These are phyloP conservation scores for Suillus subluteus DNA, from an alignment of 768 basidiomycete genomes.

Conservation along the genomic window DNA sequence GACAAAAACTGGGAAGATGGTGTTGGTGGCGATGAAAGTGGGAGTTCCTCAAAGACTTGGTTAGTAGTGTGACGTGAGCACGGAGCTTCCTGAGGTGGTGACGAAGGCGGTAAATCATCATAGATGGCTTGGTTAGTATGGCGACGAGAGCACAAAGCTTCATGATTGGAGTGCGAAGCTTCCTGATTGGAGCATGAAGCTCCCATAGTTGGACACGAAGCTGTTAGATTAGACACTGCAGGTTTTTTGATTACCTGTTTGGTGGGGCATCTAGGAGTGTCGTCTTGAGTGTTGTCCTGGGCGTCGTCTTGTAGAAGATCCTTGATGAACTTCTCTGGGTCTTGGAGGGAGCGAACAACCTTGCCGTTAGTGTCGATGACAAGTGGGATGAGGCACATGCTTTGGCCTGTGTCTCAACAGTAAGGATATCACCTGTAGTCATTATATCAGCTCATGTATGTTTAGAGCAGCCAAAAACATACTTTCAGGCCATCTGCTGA, in stretches of 20 bases:
- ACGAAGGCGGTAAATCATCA: no score
- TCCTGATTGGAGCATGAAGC: background rate
- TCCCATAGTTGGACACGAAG: background rate
- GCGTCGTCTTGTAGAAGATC: background rate
- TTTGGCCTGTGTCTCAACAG: background rate
- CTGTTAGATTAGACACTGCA: background rate
- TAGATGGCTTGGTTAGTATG: background rate
- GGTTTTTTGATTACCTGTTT: background rate
- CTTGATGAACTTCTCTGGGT: background rate
- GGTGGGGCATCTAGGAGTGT: background rate
- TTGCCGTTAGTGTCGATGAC: background rate
- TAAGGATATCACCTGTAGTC: background rate
- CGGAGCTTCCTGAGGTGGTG: no score
- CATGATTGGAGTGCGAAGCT: background rate
- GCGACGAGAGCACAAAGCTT: background rate
- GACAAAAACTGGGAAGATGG: background rate
- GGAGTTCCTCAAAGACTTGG: background rate
- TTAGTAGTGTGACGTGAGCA: no score
- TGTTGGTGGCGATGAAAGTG: background rate
- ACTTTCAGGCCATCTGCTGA: background rate
- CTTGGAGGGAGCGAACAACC: background rate
- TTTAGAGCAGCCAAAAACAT: background rate
- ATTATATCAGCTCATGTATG: background rate
- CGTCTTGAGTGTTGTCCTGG: background rate
- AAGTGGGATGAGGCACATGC: background rate